These are phyloP conservation scores for Gaeumannomyces tritici DNA, from an alignment of 2,329 filamentous ascomycete species.

Conservation along the genomic window DNA sequence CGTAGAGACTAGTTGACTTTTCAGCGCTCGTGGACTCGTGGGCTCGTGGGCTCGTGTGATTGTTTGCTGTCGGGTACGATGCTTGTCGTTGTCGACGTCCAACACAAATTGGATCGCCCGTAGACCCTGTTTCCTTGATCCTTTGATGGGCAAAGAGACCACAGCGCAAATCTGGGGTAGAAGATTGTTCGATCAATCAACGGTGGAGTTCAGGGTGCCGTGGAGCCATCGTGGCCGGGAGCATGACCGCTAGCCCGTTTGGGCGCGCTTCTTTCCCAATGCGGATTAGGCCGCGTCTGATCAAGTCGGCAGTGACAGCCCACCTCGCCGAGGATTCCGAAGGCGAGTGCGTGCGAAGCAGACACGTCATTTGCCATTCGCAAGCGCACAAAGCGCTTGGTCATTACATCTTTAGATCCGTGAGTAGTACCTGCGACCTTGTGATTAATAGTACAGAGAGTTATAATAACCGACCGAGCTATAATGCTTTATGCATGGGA, in stretches of 20 bases:
- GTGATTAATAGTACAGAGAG: not conserved
- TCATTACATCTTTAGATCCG: too few relatives aligned
- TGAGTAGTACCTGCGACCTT: too few relatives aligned
- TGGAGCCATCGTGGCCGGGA: not conserved
- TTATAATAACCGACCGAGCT: not conserved
- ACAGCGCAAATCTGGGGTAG: not conserved
- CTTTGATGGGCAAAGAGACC: not conserved
- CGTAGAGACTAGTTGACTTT: not conserved
- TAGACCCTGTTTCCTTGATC: not conserved
- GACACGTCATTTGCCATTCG: not conserved
- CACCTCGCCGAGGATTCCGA: not conserved
- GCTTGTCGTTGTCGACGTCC: not conserved
- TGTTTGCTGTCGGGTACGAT: not conserved
- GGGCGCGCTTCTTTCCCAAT: not conserved
- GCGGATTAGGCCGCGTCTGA: not conserved
- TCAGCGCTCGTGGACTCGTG: too few relatives aligned
- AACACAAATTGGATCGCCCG: not conserved
- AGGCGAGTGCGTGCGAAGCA: not conserved
- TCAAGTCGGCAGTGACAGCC: not conserved
- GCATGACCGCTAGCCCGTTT: not conserved
- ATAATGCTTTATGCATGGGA: too few relatives aligned
- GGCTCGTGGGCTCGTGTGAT: too few relatives aligned
- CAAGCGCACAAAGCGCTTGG: too few relatives aligned
- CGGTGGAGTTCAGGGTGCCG: not conserved
- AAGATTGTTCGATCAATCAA: not conserved